Conservation (phyloP, 179 eudicot species). For the Carnegiea gigantea region DNA sequence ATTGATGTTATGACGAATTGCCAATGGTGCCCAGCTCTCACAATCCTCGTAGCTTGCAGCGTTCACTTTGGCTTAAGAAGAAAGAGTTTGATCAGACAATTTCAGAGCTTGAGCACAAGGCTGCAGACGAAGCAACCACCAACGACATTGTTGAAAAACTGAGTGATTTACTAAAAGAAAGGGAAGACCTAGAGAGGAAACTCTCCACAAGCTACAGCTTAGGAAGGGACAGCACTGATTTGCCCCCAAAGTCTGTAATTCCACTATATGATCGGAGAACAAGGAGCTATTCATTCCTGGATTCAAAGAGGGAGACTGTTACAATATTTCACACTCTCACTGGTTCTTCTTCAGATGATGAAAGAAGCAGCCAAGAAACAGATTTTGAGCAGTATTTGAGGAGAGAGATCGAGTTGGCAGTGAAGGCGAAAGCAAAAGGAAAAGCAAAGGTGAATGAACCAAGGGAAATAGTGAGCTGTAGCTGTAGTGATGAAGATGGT, state of each 20-base stretch:
- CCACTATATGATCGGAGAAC: constrained; percentile 54
- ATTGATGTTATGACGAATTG: background rate
- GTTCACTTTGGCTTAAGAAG: constrained; percentile 68
- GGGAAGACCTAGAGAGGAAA: constrained; percentile 64
- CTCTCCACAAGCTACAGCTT: constrained; percentile 88
- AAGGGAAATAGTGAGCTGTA: constrained; percentile 35
- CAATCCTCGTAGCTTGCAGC: constrained; percentile 35
- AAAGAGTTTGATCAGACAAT: constrained; percentile 70
- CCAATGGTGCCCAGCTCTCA: background rate
- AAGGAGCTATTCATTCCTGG: constrained; percentile 61
- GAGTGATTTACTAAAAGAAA: constrained; percentile 55
- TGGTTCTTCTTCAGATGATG: constrained; percentile 38
- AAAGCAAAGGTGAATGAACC: constrained; percentile 39
- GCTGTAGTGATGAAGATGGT: constrained; percentile 43
- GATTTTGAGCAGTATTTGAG: constrained; percentile 25
- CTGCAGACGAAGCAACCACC: constrained; percentile 51
- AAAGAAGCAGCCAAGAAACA: constrained; percentile 30
- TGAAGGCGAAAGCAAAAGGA: constrained; percentile 35
- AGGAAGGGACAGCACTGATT: constrained; percentile 51
- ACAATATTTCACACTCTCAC: constrained; percentile 54
- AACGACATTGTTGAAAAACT: constrained; percentile 54
- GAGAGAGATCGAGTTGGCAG: constrained; percentile 26
- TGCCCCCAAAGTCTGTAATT: constrained; percentile 44
- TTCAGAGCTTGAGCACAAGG: constrained; percentile 63
- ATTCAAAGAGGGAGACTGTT: constrained; percentile 44